Conservation (phyloP, 139 green algal genomes). For the Ulvella scutata region DNA sequence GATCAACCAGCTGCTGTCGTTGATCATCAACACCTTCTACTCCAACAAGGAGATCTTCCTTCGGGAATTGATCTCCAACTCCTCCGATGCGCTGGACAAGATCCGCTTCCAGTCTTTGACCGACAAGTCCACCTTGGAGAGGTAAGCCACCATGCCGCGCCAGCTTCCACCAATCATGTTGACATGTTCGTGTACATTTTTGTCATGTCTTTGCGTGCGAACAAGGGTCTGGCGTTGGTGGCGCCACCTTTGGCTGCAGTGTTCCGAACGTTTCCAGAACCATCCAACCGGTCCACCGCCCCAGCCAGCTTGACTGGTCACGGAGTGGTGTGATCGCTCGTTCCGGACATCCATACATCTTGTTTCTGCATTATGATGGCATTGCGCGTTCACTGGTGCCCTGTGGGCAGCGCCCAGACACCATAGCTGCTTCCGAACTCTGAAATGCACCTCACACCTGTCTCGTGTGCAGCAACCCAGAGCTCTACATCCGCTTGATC, state of each 20-base stretch:
- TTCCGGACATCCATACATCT: too few relatives aligned
- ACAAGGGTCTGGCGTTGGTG: not conserved
- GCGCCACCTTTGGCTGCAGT: not conserved
- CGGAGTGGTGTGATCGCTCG: too few relatives aligned
- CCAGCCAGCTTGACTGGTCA: too few relatives aligned
- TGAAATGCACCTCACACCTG: too few relatives aligned
- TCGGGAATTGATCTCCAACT: conserved; percentile 91
- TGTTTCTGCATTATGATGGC: too few relatives aligned
- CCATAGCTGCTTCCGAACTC: too few relatives aligned
- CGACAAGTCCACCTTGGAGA: conserved; percentile 92
- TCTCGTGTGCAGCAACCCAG: conserved; percentile 33
- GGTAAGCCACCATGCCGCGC: conserved; percentile 5
- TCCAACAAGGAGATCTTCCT: conserved; percentile 98
- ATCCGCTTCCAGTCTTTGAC: conserved; percentile 93
- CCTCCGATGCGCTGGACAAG: conserved; percentile 96
- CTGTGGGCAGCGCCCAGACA: too few relatives aligned
- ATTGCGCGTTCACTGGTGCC: too few relatives aligned
- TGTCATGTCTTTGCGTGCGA: not conserved
- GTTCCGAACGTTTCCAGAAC: not conserved
- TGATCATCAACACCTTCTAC: conserved; percentile 99
- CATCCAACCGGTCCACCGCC: not conserved
- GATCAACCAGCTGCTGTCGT: conserved; percentile 98
- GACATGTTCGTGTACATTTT: too few relatives aligned
- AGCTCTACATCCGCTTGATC: conserved; percentile 93
- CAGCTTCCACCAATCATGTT: not conserved